These are phyloP conservation scores for Aspergillus olivimuriae DNA, from an alignment of 495 filamentous ascomycete genomes.

Conservation along the genomic window DNA sequence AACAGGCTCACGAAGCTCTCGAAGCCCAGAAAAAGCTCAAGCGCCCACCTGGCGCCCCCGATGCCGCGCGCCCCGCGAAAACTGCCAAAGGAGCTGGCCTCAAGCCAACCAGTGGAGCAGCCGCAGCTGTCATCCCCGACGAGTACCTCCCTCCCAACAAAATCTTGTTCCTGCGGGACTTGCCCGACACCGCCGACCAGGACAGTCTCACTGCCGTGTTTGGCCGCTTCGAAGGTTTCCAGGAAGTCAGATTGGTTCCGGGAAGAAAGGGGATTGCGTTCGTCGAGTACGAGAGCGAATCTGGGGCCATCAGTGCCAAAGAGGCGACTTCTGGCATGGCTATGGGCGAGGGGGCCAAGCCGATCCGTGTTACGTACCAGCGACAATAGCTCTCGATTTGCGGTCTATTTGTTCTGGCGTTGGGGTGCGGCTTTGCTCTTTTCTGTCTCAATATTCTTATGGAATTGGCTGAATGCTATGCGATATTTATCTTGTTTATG, in stretches of 20 bases:
- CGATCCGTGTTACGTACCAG: slow-evolving; percentile 85
- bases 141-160: slow-evolving; percentile 98
- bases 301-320: slow-evolving; percentile 88
- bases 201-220: slow-evolving; percentile 77
- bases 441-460: slow-evolving; percentile 13
- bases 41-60: slow-evolving; percentile 53
- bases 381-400: slow-evolving; percentile 52
- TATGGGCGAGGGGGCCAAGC: slow-evolving; percentile 62
- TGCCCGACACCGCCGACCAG: slow-evolving; percentile 81
- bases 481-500: background rate
- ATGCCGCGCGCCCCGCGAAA: slow-evolving; percentile 60
- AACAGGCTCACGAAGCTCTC: slow-evolving; percentile 77
- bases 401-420: slow-evolving; percentile 25
- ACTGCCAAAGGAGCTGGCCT: slow-evolving; percentile 69
- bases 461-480: slow-evolving; percentile 15
- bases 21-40: slow-evolving; percentile 82
- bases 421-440: slow-evolving; percentile 20
- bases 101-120: slow-evolving; percentile 66
- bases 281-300: slow-evolving; percentile 89
- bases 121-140: slow-evolving; percentile 78
- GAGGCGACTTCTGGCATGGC: slow-evolving; percentile 89
- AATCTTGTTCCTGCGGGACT: slow-evolving; percentile 89
- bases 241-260: slow-evolving; percentile 83
- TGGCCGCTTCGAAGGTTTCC: slow-evolving; percentile 86
- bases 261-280: slow-evolving; percentile 88